Conservation (phyloP, 2,329 filamentous ascomycete genomes). For the Zasmidium citrigriseum region DNA sequence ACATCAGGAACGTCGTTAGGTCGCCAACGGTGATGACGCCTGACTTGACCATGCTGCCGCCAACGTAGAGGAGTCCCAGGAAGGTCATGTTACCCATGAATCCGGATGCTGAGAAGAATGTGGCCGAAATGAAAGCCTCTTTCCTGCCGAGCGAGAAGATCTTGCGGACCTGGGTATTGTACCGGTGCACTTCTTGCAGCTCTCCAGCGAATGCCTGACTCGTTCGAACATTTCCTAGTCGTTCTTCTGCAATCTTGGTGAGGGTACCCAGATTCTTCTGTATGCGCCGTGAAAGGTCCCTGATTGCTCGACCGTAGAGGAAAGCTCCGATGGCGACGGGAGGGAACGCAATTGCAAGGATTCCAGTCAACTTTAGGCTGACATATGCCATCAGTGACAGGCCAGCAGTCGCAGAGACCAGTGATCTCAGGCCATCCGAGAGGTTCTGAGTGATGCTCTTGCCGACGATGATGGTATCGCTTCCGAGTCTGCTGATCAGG, state of each 20-base stretch:
- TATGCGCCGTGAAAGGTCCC: slow-evolving; percentile 86
- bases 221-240: slow-evolving; percentile 94
- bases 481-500: slow-evolving; percentile 90
- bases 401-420: slow-evolving; percentile 87
- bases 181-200: slow-evolving; percentile 82
- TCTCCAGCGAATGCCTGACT: slow-evolving; percentile 96
- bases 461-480: slow-evolving; percentile 95
- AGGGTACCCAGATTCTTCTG: slow-evolving; percentile 90
- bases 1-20: slow-evolving; percentile 96
- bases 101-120: slow-evolving; percentile 84
- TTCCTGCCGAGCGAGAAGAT: slow-evolving; percentile 87
- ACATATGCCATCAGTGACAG: slow-evolving; percentile 96
- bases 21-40: slow-evolving; percentile 89
- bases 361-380: slow-evolving; percentile 83
- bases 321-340: slow-evolving; percentile 89
- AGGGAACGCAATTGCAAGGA: slow-evolving; percentile 83
- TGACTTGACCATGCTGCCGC: slow-evolving; percentile 83
- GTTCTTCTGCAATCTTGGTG: slow-evolving; percentile 96
- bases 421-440: slow-evolving; percentile 87
- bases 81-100: slow-evolving; percentile 97
- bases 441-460: slow-evolving; percentile 98
- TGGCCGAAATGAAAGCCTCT: slow-evolving; percentile 85
- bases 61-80: slow-evolving; percentile 83
- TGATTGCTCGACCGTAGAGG: slow-evolving; percentile 84
- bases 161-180: slow-evolving; percentile 87